Evolutionary conservation across 75 land plant genomes (phyloP).

Genomic region (Gnetum montanum): DNA sequence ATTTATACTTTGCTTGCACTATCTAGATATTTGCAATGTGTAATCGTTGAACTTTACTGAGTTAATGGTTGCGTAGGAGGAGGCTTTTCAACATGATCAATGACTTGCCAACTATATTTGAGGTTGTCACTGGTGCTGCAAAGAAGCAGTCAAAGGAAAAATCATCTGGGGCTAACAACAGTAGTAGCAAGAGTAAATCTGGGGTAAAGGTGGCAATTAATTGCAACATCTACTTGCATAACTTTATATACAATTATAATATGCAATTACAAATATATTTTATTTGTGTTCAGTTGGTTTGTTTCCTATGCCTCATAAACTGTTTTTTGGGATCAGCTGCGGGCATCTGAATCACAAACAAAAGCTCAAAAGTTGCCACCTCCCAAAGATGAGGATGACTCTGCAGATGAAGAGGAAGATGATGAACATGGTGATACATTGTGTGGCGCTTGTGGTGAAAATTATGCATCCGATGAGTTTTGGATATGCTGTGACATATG

Average conservation of each 20-base stretch:
- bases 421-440: conserved; percentile 56
- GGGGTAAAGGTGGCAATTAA: conserved; percentile 16
- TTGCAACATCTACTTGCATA: neutral
- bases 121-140: conserved; percentile 55
- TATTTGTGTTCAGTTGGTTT: neutral
- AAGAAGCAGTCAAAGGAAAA: conserved; percentile 42
- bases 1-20: too few species aligned
- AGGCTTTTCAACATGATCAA: conserved; percentile 64
- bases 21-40: too few species aligned
- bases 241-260: neutral
- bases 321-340: conserved; percentile 16
- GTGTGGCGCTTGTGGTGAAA: conserved; percentile 59
- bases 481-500: conserved; percentile 60
- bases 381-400: conserved; percentile 29
- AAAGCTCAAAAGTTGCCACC: conserved; percentile 21
- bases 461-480: conserved; percentile 47
- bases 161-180: conserved; percentile 26
- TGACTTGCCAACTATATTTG: conserved; percentile 72
- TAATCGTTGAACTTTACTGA: too few species aligned
- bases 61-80: conserved; percentile 38
- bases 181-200: conserved; percentile 34
- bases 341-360: conserved; percentile 16
- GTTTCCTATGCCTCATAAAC: too few species aligned
- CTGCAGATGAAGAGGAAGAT: conserved; percentile 40
- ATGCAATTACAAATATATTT: neutral